Base-by-base conservation (phyloP, 2,329 filamentous ascomycete species). In the Pyricularia sp. region DNA sequence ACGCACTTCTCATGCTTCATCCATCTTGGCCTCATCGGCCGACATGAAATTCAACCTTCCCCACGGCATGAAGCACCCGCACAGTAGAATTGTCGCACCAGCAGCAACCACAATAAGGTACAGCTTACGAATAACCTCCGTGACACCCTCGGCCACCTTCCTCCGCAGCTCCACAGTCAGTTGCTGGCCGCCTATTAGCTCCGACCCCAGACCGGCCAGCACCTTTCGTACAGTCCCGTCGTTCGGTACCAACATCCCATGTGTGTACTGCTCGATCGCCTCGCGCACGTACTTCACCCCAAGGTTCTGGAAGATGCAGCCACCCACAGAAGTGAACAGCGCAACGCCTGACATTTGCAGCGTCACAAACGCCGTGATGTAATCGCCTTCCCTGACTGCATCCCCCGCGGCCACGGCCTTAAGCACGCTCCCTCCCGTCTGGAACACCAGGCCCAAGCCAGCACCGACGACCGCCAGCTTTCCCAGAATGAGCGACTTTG, bases 301-400 rank as follows among this genome's bases (percentile, higher is more conserved):
- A 1, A 77, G 30, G 23, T 78, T 78, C 68, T 77, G 74, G 69
- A 76, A 79, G 1, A 79, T 68, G 59, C 71, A 71, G 1, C 76
- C 76, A 0, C 76, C 74, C 20, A 77, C 65, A 2, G 74, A 71
- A 0, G 78, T 71, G 0, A 74, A 70, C 26, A 76, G 26, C 4
- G 76, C 73, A 11, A 75, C 72, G 23, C 74, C 69, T 4, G 73
- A 75, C 65, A 79, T 73, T 72, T 78, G 76, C 28, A 73, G 73
- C 72, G 79, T 74, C 71, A 76, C 78, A 69, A 77, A 76, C n/a
- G 79, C 69, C 0, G 76, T 74, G 11, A 75, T 71, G 65, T 73
- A 73, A 69, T 79, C 78, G 7, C 74, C 70, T 1, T 71, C 74
- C 14, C 23, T 23, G 4, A 12, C 14, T 10, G 25, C 9, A 20